Evolutionary conservation across 805 yeast genomes (phyloP), one percentile per base, ranked within the genome.

Genomic region (Priceomyces haplophilus): DNA sequence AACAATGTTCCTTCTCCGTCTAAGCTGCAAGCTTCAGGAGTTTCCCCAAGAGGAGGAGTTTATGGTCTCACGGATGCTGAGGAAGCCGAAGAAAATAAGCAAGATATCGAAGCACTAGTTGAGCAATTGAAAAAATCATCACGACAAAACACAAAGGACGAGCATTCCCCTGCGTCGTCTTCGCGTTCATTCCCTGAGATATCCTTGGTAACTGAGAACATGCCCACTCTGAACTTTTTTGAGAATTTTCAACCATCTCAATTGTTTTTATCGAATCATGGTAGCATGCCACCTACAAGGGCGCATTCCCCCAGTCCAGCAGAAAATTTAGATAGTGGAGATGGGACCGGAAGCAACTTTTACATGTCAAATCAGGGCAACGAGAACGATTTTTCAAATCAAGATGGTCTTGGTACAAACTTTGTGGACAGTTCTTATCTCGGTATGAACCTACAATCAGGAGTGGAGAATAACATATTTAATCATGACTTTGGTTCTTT

Each of bases 231-330:
- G 43, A 65, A 65, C 20, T 73, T 74, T 52, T 64, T 69, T 42
- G 79, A 74, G 40, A 74, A 75, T 47, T 78, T 78, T 58, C 79
- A 78, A 54, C 82, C 82, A 13, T 69, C 79, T 12, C 82, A 76
- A 47, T 66, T 78, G 48, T 78, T 78, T 50, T 82, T 82, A 4
- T 64, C 56, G 18, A 55, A 52, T 53, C 69, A 51, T 49, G 49
- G 42, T 40, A 67, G 73, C 42, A 45, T 51, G 13, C 72, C 73
- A 3, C 62, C 65, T 3, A 64, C 72, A 2, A 52, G 73, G 38
- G 60, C 62, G 1, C 72, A 67, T 43, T 59, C 70, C 4, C 74
- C 74, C n/a, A 15, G 27, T 15, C 27, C 37, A 2, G 34, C 34
- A 12, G 38, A 29, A 21, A 31, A 32, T 13, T 38, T 25, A 17